Conservation (phyloP, 768 basidiomycete genomes). For the Daedalea quercina region DNA sequence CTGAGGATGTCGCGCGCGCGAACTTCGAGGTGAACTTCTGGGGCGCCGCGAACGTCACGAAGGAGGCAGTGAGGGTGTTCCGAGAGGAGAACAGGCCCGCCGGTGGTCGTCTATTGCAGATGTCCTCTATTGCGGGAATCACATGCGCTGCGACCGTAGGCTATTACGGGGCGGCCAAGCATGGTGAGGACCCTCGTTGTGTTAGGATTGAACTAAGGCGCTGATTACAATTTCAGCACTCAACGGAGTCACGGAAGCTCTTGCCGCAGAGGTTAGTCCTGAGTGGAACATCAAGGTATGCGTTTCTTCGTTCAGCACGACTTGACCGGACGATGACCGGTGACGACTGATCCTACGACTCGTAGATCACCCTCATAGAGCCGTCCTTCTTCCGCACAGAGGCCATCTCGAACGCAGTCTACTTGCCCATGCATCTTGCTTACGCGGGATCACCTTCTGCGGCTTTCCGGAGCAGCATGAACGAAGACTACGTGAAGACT, state of each 20-base stretch:
- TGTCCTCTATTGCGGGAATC: constrained; percentile 15
- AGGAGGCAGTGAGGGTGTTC: constrained; percentile 24
- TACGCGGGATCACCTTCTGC: too few species aligned
- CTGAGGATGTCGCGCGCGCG: constrained; percentile 21
- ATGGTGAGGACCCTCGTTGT: constrained; percentile 6
- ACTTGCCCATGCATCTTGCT: too few species aligned
- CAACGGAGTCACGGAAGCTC: constrained; percentile 31
- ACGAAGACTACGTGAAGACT: too few species aligned
- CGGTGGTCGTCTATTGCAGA: constrained; percentile 33
- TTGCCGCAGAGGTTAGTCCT: constrained; percentile 35
- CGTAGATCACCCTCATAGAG: too few species aligned
- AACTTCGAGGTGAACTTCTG: constrained; percentile 30
- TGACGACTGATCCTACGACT: too few species aligned
- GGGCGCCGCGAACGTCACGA: constrained; percentile 21
- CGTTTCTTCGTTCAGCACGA: too few species aligned
- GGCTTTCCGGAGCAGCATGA: too few species aligned
- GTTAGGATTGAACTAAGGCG: constrained; percentile 18
- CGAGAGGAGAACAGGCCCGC: constrained; percentile 18
- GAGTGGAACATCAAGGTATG: constrained; percentile 40
- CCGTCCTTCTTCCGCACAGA: too few species aligned
- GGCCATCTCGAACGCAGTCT: too few species aligned
- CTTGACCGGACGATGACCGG: too few species aligned
- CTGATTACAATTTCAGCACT: constrained; percentile 1
- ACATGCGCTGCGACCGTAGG: constrained; percentile 7
- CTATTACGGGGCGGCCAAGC: constrained; percentile 20